Conservation (phyloP, 192 early-diverging fungal genomes). For the Mortierella hygrophila region DNA sequence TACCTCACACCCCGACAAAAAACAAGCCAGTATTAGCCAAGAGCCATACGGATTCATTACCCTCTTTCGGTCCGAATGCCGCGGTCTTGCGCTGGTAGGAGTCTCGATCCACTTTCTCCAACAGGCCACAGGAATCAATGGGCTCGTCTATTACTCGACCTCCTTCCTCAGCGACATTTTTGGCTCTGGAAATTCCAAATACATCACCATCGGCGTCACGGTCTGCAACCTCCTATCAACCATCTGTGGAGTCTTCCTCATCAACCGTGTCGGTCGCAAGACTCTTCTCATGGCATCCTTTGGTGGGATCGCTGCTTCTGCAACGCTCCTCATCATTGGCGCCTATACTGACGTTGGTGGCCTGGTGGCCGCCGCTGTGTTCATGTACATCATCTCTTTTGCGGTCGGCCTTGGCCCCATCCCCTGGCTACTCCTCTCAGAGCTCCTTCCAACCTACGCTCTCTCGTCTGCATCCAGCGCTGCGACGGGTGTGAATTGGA, state of each 20-base stretch:
- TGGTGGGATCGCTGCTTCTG: constrained; percentile 71
- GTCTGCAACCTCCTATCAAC: constrained; percentile 71
- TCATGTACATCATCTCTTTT: constrained; percentile 82
- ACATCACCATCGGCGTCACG: constrained; percentile 71
- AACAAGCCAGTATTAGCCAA: neutral
- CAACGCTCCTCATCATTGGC: constrained; percentile 70
- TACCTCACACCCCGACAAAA: neutral
- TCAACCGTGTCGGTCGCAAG: constrained; percentile 74
- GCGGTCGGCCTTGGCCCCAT: constrained; percentile 84
- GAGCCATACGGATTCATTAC: constrained; percentile 18
- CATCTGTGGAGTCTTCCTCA: constrained; percentile 65
- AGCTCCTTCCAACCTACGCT: constrained; percentile 82
- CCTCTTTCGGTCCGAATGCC: constrained; percentile 54
- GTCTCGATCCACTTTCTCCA: constrained; percentile 78
- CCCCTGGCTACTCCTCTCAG: constrained; percentile 84
- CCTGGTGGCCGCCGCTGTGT: constrained; percentile 75
- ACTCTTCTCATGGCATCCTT: constrained; percentile 72
- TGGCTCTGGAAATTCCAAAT: constrained; percentile 72
- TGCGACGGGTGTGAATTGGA: constrained; percentile 81
- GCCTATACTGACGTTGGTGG: constrained; percentile 59
- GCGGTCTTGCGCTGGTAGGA: constrained; percentile 72
- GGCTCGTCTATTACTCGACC: constrained; percentile 82
- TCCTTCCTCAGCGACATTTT: constrained; percentile 71
- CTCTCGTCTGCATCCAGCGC: constrained; percentile 76
- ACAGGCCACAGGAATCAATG: constrained; percentile 89